Conservation (phyloP, 1,139 yeast genomes). For the Saccharomycopsis hybrid region DNA sequence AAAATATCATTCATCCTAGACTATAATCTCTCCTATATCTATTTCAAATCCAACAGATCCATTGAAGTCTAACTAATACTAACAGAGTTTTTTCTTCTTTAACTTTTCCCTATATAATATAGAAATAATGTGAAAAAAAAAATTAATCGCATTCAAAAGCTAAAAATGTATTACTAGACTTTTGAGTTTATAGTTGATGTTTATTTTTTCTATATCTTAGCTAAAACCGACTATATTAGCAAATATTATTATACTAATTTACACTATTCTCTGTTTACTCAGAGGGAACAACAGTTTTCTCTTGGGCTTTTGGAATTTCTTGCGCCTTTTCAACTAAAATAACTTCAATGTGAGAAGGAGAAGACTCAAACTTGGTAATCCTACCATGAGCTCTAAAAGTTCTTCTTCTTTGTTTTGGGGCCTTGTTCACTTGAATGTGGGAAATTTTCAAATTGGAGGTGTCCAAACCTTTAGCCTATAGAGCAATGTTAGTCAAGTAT, state of each 20-base stretch:
- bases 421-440: slow-evolving; percentile 99
- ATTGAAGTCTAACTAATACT: too few species aligned
- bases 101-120: too few species aligned
- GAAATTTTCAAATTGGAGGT: slow-evolving; percentile 87
- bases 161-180: too few species aligned
- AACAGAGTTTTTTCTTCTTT: too few species aligned
- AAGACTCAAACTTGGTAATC: slow-evolving; percentile 97
- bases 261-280: slow-evolving; percentile 6
- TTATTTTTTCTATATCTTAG: not conserved
- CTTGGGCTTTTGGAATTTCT: slow-evolving; percentile 88
- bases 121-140: too few species aligned
- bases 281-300: slow-evolving; percentile 58
- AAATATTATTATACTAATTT: not conserved
- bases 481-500: not conserved
- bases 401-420: slow-evolving; percentile 99
- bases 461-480: slow-evolving; percentile 89
- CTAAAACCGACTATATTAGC: not conserved
- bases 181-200: too few species aligned
- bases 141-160: too few species aligned
- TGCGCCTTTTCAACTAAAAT: slow-evolving; percentile 94
- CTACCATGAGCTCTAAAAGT: slow-evolving; percentile 99
- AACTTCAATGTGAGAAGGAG: slow-evolving; percentile 98
- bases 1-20: too few species aligned
- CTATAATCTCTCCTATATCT: too few species aligned
- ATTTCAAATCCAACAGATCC: too few species aligned